Evolutionary conservation across 2,329 filamentous ascomycete species (phyloP), one percentile per base, ranked within the genome.

Genomic region (Ophiostoma triangulosporum): DNA sequence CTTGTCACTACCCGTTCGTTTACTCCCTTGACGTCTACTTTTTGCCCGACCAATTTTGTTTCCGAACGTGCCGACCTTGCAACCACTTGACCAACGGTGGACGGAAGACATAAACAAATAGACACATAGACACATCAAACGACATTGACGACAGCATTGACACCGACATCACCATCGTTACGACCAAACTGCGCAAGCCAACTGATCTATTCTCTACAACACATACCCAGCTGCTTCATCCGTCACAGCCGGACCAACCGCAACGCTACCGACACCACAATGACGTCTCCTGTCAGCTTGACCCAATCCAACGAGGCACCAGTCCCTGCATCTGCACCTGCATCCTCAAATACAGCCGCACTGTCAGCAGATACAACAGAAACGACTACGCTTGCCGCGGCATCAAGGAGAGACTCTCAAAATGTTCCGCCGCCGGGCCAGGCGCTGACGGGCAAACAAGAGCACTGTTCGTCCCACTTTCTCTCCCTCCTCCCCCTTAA

Each of bases 371-470:
- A n/a, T 11, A 24, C 17, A 22, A 4, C 11, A 48, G 27, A 14
- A 17, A 14, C 29, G 14, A 22, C 40, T 22, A 24, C 38, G 12
- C 6, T 20, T 29, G 26, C 26, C 5, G 22, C 11, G 26, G 43
- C 15, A 31, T n/a, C 43, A 29, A 46, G n/a, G 9, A 26, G 26
- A 33, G 46, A 48, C 29, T 3, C 17, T 1, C 17, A 22, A 17
- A 17, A 33, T 48, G 56, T 15, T 17, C 64, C 68, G 54, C 66
- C 71, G 49, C 64, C 69, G 3, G 72, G 70, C 40, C 73, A 77
- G 57, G 61, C 70, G 6, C 71, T 98, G 65, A 95, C 90, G 0
- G 93, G 93, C 60, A 97, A 96, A 71, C 91, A 98, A 76, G 93
- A 98, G 68, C 93, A 98, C 68, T 98, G 89, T 95, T 68, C 62